Conservation (phyloP, 2,329 filamentous ascomycete species). For the Cryoendolithus antarcticus region DNA sequence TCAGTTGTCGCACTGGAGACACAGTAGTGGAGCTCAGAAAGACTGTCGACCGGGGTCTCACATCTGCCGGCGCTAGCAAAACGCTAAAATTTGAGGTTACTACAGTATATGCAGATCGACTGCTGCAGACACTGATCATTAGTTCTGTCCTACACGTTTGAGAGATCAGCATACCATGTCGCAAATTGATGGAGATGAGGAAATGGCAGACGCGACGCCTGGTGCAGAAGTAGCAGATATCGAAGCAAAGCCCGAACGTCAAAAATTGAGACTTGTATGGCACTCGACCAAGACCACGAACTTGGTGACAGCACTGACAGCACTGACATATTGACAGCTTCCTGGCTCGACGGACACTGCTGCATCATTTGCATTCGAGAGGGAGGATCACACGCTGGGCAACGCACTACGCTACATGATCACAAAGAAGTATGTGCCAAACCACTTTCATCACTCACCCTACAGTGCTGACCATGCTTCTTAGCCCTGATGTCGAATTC, state of each 20-base stretch:
- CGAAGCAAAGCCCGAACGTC: conserved; percentile 15
- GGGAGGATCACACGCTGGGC: conserved; percentile 89
- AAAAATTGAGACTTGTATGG: conserved; percentile 34
- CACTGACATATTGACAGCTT: conserved; percentile 41
- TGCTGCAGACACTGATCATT: no score
- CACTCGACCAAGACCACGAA: background rate
- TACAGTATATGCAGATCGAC: no score
- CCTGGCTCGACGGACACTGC: conserved; percentile 74
- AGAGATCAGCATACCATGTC: background rate
- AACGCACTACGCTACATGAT: conserved; percentile 91
- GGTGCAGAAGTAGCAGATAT: conserved; percentile 13
- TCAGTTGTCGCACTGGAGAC: no score
- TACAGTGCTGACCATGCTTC: conserved; percentile 1
- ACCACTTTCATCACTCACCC: no score
- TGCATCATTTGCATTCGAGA: conserved; percentile 86
- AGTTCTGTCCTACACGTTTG: no score
- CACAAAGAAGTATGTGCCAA: conserved; percentile 77
- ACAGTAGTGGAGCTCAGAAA: no score
- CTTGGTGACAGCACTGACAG: background rate
- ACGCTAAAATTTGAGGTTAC: no score
- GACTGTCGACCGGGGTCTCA: no score
- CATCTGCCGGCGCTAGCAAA: no score
- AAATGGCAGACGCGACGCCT: conserved; percentile 26
- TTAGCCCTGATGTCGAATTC: conserved; percentile 88
- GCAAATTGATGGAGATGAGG: conserved; percentile 15